Conservation (phyloP, 345 rosid species). For the Abelmoschus esculentus region DNA sequence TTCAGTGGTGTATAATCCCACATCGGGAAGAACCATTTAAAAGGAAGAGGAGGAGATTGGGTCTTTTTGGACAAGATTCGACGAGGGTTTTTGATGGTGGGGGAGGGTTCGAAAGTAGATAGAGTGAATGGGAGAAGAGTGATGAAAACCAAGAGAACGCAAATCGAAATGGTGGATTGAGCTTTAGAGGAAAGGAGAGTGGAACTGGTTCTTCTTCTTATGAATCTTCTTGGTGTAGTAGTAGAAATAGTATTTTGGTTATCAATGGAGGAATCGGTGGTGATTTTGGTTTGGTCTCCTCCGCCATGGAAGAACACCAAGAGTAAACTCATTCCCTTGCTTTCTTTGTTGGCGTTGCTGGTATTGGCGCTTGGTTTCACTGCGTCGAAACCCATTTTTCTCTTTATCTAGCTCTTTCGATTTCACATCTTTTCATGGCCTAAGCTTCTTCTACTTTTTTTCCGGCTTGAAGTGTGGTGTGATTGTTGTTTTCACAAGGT, state of each 20-base stretch:
- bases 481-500: background rate
- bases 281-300: conserved; percentile 7
- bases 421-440: background rate
- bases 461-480: background rate
- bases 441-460: background rate
- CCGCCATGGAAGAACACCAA: conserved; percentile 72
- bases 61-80: conserved; percentile 15
- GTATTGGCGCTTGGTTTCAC: background rate
- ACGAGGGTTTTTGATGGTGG: conserved; percentile 11
- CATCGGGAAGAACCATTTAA: no score
- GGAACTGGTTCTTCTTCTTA: conserved; percentile 39
- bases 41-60: background rate
- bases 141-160: conserved; percentile 54
- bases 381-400: conserved; percentile 18
- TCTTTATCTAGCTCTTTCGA: background rate
- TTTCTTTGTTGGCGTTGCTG: background rate
- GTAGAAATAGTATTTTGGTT: background rate
- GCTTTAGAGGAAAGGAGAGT: conserved; percentile 51
- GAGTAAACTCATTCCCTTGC: conserved; percentile 54
- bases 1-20: no score
- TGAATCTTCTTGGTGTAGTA: background rate
- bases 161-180: conserved; percentile 76
- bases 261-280: background rate
- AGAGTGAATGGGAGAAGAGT: conserved; percentile 80
- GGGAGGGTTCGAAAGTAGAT: conserved; percentile 74